Conservation (phyloP, 352 stramenopile species). For the Pythium phragmitis region DNA sequence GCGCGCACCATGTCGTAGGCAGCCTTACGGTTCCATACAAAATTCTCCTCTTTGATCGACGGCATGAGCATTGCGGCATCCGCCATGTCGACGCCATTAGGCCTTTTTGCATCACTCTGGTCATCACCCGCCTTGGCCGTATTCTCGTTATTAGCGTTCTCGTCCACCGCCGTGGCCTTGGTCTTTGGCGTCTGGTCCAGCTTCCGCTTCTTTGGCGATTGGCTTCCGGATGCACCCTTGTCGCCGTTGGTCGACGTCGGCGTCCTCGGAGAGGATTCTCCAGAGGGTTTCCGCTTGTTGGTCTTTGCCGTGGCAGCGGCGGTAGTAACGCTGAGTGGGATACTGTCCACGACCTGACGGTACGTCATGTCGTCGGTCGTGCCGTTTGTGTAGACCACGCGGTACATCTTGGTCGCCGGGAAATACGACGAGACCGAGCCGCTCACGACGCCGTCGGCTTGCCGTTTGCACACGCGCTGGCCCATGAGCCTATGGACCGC, state of each 20-base stretch:
- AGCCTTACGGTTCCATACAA: conserved; percentile 26
- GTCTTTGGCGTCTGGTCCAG: neutral
- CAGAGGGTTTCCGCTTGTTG: conserved; percentile 45
- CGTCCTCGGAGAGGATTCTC: neutral
- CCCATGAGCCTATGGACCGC: conserved; percentile 51
- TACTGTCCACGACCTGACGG: conserved; percentile 57
- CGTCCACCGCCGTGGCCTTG: conserved; percentile 8
- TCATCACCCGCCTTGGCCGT: neutral
- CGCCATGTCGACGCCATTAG: neutral
- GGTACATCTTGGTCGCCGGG: conserved; percentile 73
- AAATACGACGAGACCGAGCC: conserved; percentile 72
- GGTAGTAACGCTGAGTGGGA: conserved; percentile 29
- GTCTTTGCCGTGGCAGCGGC: conserved; percentile 7
- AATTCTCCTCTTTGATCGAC: conserved; percentile 7
- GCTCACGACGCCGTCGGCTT: conserved; percentile 34
- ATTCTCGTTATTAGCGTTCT: conserved; percentile 23
- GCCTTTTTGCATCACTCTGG: neutral
- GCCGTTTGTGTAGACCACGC: conserved; percentile 60
- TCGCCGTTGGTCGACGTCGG: neutral
- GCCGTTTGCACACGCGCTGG: conserved; percentile 39
- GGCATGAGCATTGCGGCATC: conserved; percentile 1
- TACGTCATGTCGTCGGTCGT: conserved; percentile 59
- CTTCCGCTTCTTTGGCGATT: conserved; percentile 22
- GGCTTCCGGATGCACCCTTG: neutral
- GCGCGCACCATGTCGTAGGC: conserved; percentile 57